Base-by-base conservation (phyloP, 1,139 yeast genomes). In the Candida sp. region DNA sequence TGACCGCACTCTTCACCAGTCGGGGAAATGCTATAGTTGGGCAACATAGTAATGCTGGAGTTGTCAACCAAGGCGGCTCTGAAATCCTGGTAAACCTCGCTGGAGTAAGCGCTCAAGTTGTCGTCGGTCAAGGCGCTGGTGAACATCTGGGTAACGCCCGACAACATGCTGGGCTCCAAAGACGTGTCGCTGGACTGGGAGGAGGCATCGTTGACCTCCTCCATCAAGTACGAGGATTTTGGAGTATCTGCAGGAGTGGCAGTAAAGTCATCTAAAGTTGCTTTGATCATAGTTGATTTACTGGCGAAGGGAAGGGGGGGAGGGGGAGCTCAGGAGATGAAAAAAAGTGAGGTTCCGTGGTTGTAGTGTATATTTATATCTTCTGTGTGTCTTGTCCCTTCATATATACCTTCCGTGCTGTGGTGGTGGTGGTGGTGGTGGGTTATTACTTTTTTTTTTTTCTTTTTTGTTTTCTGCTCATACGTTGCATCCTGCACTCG, bases 11-110 rank as follows among this genome's bases (percentile, higher is more conserved):
- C 83, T 3, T 64, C 47, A 3, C 82, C 81, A 1, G 74, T 69
- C 25, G 85, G 81, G 33, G 61, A 58, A 32, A 73, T 68, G 49
- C 75, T 69, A 56, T 65, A 71, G 50, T 78, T 77, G 9, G 84
- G 81, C 34, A 81, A 64, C 85, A 82, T 80, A 22, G 82, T 60
- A 43, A 77, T 63, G 25, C 60, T 55, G 28, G 77, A 68, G 52
- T 67, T 64, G 3, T 61, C 58, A 3, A 22, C 12, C 22, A 77
- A 61, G 1, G 79, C 68, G 44, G 68, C 68, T 49, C 69, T 65
- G 49, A 74, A 68, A 46, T 67, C 69, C 12, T 54, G 38, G 7
- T 60, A 42, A 7, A 66, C 50, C 5, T 46, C 41, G 27, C 66
- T 54, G 7, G 68, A 57, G 48, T 64, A 65, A 5, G 26, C 34